A percentile compares a stretch with the other conserved stretches of the same genome.
Evolutionary conservation across 2,329 filamentous ascomycete species (phyloP).

Genomic region (Fusarium napiforme): DNA sequence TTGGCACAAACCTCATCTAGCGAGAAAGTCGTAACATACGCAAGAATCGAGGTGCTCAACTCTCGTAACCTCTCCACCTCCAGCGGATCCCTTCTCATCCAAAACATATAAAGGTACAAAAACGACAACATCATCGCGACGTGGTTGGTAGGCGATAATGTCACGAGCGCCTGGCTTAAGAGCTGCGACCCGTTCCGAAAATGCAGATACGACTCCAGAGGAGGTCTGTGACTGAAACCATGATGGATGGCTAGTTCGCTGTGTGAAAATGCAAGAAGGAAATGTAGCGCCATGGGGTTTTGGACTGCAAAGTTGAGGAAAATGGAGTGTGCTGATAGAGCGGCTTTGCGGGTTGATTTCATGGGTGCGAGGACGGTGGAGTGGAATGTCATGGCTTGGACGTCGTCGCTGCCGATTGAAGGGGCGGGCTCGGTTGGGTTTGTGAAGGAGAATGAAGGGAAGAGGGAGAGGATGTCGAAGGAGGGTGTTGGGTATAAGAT

Average conservation of each 20-base stretch:
- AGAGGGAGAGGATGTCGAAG: not conserved
- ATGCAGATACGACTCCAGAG: conserved; percentile 1
- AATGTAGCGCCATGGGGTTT: conserved; percentile 6
- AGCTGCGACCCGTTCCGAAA: conserved; percentile 10
- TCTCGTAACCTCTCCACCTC: not conserved
- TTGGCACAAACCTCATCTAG: conserved; percentile 6
- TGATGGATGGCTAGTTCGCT: conserved; percentile 7
- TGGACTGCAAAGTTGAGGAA: conserved; percentile 18
- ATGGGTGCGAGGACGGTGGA: conserved; percentile 14
- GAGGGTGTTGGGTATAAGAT: conserved; percentile 2
- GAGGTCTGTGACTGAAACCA: conserved; percentile 1
- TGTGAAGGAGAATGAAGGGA: conserved; percentile 11
- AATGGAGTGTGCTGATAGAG: conserved; percentile 9
- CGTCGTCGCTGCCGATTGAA: conserved; percentile 9
- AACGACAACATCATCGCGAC: conserved; percentile 16
- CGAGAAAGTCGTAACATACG: conserved; percentile 4
- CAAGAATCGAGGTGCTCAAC: not conserved
- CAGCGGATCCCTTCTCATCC: conserved; percentile 6
- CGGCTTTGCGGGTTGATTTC: conserved; percentile 10
- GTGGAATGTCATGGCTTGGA: conserved; percentile 18
- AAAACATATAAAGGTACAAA: conserved; percentile 12
- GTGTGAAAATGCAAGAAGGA: conserved; percentile 3
- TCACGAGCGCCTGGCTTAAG: not conserved
- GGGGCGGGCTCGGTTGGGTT: conserved; percentile 1
- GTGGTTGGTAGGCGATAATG: not conserved